A percentile compares a stretch with the other conserved stretches of the same genome.
Conservation (phyloP, 148 eudicot species). For the Polygonum aviculare region DNA sequence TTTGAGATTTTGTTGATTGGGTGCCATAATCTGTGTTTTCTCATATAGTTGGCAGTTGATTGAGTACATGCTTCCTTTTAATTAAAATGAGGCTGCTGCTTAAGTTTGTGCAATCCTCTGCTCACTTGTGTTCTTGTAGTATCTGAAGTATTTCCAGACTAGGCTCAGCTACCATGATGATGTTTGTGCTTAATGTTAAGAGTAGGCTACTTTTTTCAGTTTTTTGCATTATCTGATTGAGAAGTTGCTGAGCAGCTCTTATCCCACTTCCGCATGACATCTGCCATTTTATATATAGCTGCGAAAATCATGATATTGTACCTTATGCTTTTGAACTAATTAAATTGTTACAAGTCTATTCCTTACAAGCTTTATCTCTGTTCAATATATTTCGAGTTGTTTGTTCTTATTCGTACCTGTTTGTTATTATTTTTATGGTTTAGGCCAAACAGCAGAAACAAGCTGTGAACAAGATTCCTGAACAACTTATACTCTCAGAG, state of each 20-base stretch:
- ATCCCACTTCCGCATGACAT: neutral
- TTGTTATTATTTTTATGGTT: neutral
- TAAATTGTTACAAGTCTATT: neutral
- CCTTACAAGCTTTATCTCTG: neutral
- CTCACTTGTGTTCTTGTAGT: neutral
- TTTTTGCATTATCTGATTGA: neutral
- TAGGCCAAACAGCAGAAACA: slow-evolving; percentile 66
- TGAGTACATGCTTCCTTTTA: neutral
- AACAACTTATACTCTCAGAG: slow-evolving; percentile 78
- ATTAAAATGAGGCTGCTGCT: neutral
- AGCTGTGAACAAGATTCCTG: slow-evolving; percentile 60
- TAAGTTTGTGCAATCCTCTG: neutral
- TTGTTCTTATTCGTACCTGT: slow-evolving; percentile 8
- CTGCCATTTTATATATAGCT: neutral
- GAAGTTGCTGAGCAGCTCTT: neutral
- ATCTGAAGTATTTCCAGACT: neutral
- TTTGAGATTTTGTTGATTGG: neutral
- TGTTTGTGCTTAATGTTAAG: neutral
- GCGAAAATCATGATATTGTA: neutral
- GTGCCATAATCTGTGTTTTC: neutral
- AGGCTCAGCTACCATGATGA: neutral
- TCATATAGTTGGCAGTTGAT: neutral
- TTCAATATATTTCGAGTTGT: neutral
- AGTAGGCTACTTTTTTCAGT: neutral
- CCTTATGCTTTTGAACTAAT: neutral